Conservation (phyloP, 2,329 filamentous ascomycete species). For the Penicillium sp. region DNA sequence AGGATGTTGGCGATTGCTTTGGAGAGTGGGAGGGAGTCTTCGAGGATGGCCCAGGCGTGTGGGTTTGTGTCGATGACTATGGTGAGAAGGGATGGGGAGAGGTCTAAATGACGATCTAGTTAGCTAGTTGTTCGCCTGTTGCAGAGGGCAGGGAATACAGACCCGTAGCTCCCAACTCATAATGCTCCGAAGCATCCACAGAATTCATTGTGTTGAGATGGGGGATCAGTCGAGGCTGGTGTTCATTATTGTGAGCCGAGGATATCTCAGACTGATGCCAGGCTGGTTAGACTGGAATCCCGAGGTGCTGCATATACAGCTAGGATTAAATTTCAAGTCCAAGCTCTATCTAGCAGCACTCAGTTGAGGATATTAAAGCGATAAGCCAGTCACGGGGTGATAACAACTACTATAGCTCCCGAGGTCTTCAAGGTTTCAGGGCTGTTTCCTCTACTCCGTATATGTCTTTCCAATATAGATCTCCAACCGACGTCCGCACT, state of each 20-base stretch:
- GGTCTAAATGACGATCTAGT: slow-evolving; percentile 41
- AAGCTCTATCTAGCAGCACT: not conserved
- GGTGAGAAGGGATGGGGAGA: slow-evolving; percentile 77
- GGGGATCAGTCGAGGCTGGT: slow-evolving; percentile 10
- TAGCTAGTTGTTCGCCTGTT: slow-evolving; percentile 1
- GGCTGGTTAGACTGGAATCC: not conserved
- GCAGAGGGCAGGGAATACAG: slow-evolving; percentile 13
- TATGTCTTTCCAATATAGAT: not conserved
- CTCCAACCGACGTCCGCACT: not conserved
- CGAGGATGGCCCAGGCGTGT: slow-evolving; percentile 82
- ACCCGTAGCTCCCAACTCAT: slow-evolving; percentile 51
- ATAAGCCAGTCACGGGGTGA: slow-evolving; percentile 15
- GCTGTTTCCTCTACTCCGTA: not conserved
- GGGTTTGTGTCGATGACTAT: slow-evolving; percentile 96
- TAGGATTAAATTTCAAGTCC: not conserved
- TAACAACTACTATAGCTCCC: slow-evolving; percentile 7
- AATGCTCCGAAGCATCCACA: slow-evolving; percentile 62
- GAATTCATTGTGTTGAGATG: slow-evolving; percentile 57
- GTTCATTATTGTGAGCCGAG: slow-evolving; percentile 18
- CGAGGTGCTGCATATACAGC: not conserved
- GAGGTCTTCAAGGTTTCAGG: not conserved
- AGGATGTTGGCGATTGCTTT: slow-evolving; percentile 85
- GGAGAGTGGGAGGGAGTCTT: slow-evolving; percentile 72
- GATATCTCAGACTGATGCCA: not conserved
- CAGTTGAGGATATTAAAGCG: slow-evolving; percentile 2